Base-by-base conservation (phyloP, 1,139 yeast species). In the Pichia inconspicua region DNA sequence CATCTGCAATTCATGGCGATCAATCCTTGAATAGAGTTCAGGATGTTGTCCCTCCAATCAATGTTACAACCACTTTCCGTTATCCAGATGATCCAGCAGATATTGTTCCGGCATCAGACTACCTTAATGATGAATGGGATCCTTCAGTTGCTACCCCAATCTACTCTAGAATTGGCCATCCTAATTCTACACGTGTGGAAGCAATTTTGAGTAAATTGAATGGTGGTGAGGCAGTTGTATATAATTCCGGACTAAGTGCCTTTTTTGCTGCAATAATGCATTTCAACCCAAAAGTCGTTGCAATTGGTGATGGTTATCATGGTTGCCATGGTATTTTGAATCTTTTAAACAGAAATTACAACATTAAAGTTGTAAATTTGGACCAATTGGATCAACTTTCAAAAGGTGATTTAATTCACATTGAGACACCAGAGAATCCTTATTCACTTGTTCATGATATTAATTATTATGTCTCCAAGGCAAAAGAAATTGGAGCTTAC, bases 371-470 rank as follows among this genome's bases (percentile, higher is more conserved):
- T 46, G 69, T 78, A 44, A 64, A 72, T 0, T 68, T 84, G 32
- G 78, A 77, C 28, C 81, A 80, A 48, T 66, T 70, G 42, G 67
- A 68, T 37, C 68, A 75, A 30, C 69, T 84, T 48, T 68, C 74
- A 25, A 56, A 66, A 37, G 96, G 96, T 28, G 97, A 89, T 63
- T 66, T 89, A 39, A 74, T 89, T 38, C 95, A 88, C 62, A 62
- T 89, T 43, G 97, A 89, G 66, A 80, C 95, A 0, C 97, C 97
- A 0, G 80, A 86, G 30, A 89, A 89, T 63, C 97, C 97, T 22
- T 77, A 73, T 46, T 95, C 95, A 1, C 66, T 72, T 1, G 77
- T 81, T 22, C 72, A 71, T 53, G 86, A 84, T 60, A 75, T 88
- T 52, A 64, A 67, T 32, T 65, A 74, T 48, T 83, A 74, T 61